Evolutionary conservation across 176 grass and related monocot species (phyloP).

Genomic region (Sorghum bicolor): Sorghum_bicolor_NCBIv3 NC_012877.2:56488001-56488500

Average conservation of each 20-base stretch:
- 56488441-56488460: not conserved
- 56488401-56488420: conserved; percentile 36
- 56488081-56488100: not conserved
- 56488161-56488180: conserved; percentile 81
- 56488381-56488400: too few species aligned
- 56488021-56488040: not conserved
- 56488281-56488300: conserved; percentile 20
- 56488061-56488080: not conserved
- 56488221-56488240: not conserved
- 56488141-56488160: conserved; percentile 66
- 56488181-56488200: conserved; percentile 73
- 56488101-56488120: not conserved
- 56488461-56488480: conserved; percentile 24
- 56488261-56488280: conserved; percentile 57
- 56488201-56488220: conserved; percentile 20
- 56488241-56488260: not conserved
- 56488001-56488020: not conserved
- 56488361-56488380: not conserved
- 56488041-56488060: not conserved
- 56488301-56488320: conserved; percentile 67
- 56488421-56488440: conserved; percentile 39
- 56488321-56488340: conserved; percentile 54
- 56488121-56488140: conserved; percentile 39
- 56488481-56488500: conserved; percentile 31
- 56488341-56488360: not conserved